phyloP scores from a whole-genome alignment of 805 yeast species.

The Ogataea wickerhamii region DNA sequence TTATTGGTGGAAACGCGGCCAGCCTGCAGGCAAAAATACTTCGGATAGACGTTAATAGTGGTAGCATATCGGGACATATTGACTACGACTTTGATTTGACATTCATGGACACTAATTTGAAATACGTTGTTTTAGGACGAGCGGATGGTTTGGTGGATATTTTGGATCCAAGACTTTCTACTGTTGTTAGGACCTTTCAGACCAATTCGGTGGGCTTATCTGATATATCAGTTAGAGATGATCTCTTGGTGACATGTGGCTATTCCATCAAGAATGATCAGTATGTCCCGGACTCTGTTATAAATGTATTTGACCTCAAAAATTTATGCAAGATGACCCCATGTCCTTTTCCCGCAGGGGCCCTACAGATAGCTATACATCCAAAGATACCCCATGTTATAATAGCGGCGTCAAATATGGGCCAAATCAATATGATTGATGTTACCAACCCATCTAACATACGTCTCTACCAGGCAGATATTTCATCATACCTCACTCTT shows the following conservation, averaged over 20 bases:
- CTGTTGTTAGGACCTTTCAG: slow-evolving; percentile 48
- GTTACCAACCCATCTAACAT: slow-evolving; percentile 71
- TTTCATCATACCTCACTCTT: slow-evolving; percentile 43
- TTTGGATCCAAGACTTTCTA: slow-evolving; percentile 51
- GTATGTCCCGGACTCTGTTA: slow-evolving; percentile 69
- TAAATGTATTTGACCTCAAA: slow-evolving; percentile 76
- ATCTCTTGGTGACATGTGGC: slow-evolving; percentile 76
- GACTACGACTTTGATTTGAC: slow-evolving; percentile 44
- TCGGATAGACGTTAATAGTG: slow-evolving; percentile 41
- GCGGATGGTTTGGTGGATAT: slow-evolving; percentile 60
- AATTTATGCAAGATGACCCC: slow-evolving; percentile 71
- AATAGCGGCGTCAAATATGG: slow-evolving; percentile 67
- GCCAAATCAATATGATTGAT: slow-evolving; percentile 85
- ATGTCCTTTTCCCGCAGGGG: slow-evolving; percentile 85
- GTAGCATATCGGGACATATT: slow-evolving; percentile 33
- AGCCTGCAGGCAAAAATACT: slow-evolving; percentile 32
- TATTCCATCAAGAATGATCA: slow-evolving; percentile 61
- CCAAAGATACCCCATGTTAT: slow-evolving; percentile 81
- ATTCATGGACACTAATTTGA: slow-evolving; percentile 47
- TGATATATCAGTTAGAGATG: slow-evolving; percentile 62
- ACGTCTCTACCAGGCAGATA: slow-evolving; percentile 62
- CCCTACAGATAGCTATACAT: slow-evolving; percentile 77
- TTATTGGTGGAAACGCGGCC: slow-evolving; percentile 39
- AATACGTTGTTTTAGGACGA: slow-evolving; percentile 56
- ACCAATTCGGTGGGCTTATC: slow-evolving; percentile 62